phyloP scores from a whole-genome alignment of 2,329 filamentous ascomycete genomes.

The Sporothrix mexicana region DNA sequence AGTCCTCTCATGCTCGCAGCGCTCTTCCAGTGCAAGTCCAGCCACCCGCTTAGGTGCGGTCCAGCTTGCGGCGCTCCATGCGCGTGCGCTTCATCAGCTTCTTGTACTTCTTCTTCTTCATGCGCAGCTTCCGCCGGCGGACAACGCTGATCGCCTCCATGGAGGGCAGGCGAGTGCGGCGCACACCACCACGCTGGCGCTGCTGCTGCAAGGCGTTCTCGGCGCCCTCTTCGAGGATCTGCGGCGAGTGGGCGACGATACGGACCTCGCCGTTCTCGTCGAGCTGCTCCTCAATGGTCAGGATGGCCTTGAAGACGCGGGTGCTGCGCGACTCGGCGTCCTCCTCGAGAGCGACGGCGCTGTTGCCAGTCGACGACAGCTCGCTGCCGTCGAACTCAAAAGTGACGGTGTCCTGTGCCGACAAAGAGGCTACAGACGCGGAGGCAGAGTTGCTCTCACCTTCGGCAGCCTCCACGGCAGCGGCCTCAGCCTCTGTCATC shows the following conservation, averaged over 20 bases:
- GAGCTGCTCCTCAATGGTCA: constrained; percentile 70
- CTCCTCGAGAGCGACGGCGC: constrained; percentile 39
- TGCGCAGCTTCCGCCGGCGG: constrained; percentile 91
- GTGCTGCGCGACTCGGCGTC: constrained; percentile 49
- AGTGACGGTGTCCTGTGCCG: constrained; percentile 11
- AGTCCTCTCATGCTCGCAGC: no score
- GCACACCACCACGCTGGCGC: constrained; percentile 38
- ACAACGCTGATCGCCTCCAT: constrained; percentile 90
- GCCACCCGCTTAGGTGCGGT: constrained; percentile 34
- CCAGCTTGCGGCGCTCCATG: constrained; percentile 81
- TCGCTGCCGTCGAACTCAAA: constrained; percentile 47
- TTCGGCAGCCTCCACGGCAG: constrained; percentile 31
- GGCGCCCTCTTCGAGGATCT: constrained; percentile 46
- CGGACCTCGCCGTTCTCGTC: constrained; percentile 65
- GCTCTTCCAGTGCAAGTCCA: constrained; percentile 1
- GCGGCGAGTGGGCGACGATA: constrained; percentile 65
- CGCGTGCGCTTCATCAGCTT: constrained; percentile 95
- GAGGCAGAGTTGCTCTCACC: constrained; percentile 33
- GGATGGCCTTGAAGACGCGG: constrained; percentile 67
- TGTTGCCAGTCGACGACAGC: constrained; percentile 36
- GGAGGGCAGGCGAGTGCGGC: constrained; percentile 29
- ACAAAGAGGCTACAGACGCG: constrained; percentile 25
- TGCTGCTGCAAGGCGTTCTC: constrained; percentile 52
- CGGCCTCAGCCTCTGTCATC: constrained; percentile 41
- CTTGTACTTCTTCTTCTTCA: constrained; percentile 99